Evolutionary conservation across 306 rosid species (phyloP).

Genomic region (Cucumis hystrix): DNA sequence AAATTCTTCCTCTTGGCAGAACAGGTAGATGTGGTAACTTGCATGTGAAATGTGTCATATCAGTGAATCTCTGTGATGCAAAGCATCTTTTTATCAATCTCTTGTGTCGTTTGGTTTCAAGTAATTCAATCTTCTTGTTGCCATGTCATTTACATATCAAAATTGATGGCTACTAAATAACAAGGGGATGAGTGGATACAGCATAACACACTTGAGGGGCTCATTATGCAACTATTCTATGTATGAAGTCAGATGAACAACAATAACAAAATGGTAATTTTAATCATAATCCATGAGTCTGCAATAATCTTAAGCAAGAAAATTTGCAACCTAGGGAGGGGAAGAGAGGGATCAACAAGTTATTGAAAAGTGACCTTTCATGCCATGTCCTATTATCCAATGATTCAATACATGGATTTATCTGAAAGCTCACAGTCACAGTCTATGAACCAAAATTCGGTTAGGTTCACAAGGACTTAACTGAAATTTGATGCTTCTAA

Average conservation of each 20-base stretch:
- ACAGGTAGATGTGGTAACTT: background rate
- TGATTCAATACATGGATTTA: background rate
- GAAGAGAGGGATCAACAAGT: background rate
- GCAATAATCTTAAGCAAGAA: background rate
- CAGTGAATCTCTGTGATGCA: background rate
- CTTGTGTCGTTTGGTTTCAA: background rate
- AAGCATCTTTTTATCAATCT: background rate
- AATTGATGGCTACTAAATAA: background rate
- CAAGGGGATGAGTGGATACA: background rate
- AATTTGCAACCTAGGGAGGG: background rate
- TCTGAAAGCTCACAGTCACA: background rate
- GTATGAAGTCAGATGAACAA: background rate
- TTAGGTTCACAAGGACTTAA: background rate
- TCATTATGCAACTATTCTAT: background rate
- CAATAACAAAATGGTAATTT: background rate
- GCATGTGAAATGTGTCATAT: background rate
- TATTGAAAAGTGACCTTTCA: background rate
- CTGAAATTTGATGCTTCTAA: too few species aligned
- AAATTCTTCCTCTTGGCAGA: background rate
- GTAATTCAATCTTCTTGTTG: background rate
- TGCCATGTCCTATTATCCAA: background rate
- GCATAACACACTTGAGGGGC: background rate
- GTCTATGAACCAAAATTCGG: background rate
- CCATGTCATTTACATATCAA: background rate
- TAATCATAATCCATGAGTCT: background rate